Evolutionary conservation across 495 filamentous ascomycete species (phyloP).

Genomic region (Margaritispora aquatica): DNA sequence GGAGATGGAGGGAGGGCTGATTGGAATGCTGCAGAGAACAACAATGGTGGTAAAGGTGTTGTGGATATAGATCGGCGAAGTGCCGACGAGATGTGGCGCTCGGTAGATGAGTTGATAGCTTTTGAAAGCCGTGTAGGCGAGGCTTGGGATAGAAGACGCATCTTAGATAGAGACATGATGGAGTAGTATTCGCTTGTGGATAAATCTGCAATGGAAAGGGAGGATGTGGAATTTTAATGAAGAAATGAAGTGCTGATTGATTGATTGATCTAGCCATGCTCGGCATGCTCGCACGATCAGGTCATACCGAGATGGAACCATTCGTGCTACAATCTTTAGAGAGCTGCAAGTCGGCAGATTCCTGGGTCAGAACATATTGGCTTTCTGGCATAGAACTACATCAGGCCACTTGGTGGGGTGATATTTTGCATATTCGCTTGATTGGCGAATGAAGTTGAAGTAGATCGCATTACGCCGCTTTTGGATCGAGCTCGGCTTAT

Average conservation of each 20-base stretch:
- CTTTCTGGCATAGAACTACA: not conserved
- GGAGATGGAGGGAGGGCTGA: not conserved
- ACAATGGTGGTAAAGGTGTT: not conserved
- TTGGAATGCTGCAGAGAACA: slow-evolving; percentile 6
- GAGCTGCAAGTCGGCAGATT: not conserved
- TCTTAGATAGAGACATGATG: not conserved
- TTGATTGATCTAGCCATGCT: not conserved
- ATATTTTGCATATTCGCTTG: not conserved
- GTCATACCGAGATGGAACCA: not conserved
- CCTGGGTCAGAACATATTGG: not conserved
- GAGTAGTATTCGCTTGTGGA: not conserved
- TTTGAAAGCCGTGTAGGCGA: slow-evolving; percentile 14
- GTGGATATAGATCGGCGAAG: not conserved
- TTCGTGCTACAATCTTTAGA: not conserved
- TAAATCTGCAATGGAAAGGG: too few species aligned
- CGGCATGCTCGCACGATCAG: not conserved
- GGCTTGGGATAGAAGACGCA: slow-evolving; percentile 2
- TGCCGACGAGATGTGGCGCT: not conserved
- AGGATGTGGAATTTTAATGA: not conserved
- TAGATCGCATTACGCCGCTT: too few species aligned
- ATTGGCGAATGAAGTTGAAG: not conserved
- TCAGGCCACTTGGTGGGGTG: not conserved
- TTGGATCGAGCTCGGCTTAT: too few species aligned
- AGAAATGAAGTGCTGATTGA: not conserved
- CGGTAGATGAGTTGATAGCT: slow-evolving; percentile 5